Base-by-base conservation (phyloP, 441 rosid genomes). In the Mallotus repandus region DNA sequence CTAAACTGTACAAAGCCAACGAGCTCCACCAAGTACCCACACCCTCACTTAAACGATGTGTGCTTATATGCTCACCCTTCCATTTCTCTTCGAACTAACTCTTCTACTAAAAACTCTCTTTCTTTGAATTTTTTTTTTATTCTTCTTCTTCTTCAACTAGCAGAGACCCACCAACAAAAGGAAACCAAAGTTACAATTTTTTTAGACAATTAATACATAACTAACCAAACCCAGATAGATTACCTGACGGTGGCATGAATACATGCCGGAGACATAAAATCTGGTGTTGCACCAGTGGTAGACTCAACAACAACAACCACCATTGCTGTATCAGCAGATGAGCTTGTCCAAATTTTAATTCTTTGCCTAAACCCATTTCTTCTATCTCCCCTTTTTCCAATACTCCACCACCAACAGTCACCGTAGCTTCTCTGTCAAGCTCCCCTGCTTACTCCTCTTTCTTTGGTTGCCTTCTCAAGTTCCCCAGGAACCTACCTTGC, bases 311-410 rank as follows among this genome's bases (percentile, higher is more conserved):
- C 29, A 25, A 25, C 29, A 25, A 25, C 29, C 29, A 25, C 29
- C 29, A 25, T 25, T 25, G 29, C 1, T 25, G 29, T 25, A 25
- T 25, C 29, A 29, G 3, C 2, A 29, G 3, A 29, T 29, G 32
- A 1, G 3, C 97, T 2, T 96, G 99, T 74, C 97, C 97, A 9
- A 93, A 91, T 77, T 93, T 90, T 81, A 87, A 81, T 85, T 83
- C 94, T 52, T 74, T 77, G 57, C 89, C 89, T n/a, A 82, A 78
- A 72, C 90, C 97, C 81, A 84, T 86, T 74, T 83, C 97, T 71
- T 85, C 95, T 41, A 75, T 89, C 73, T 86, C 96, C 43, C 89
- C 98, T 6, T 56, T 86, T 38, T 66, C 81, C 3, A 74, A 70
- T 21, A 19, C 60, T 1, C 29, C 60, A 21, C 32, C 32, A 10